Evolutionary conservation across 208 protist genomes (phyloP).

Genomic region (Polymyxa betae): DNA sequence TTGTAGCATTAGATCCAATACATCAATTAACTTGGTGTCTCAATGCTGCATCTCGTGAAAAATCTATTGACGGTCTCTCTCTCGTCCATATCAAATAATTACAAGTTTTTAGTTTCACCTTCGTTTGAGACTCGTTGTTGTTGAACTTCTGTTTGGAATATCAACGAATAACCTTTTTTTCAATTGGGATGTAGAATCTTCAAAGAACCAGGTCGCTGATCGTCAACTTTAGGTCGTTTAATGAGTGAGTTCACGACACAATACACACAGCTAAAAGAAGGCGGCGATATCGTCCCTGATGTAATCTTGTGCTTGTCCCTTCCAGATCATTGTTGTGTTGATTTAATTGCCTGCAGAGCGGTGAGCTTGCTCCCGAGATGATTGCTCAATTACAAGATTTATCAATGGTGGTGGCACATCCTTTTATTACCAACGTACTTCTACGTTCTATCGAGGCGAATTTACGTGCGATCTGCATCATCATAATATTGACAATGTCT

Average conservation of each 20-base stretch:
- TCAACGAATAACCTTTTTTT: too few species aligned
- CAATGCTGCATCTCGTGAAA: constrained; percentile 14
- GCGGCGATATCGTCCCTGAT: neutral
- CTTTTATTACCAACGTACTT: constrained; percentile 9
- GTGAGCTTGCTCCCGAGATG: neutral
- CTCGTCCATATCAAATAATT: too few species aligned
- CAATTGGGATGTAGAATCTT: too few species aligned
- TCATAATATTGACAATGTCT: neutral
- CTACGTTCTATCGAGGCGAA: neutral
- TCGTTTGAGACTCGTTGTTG: too few species aligned
- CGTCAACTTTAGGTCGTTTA: neutral
- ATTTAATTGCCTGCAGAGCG: neutral
- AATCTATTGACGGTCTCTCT: constrained; percentile 39
- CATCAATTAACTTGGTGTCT: constrained; percentile 30
- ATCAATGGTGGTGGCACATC: constrained; percentile 20
- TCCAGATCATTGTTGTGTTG: neutral
- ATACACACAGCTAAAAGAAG: constrained; percentile 4
- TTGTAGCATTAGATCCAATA: neutral
- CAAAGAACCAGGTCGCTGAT: neutral
- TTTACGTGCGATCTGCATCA: neutral
- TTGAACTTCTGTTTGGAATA: neutral
- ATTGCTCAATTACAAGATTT: constrained; percentile 36
- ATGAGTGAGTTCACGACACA: constrained; percentile 24
- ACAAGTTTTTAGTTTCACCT: too few species aligned
- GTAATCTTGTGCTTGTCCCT: neutral